Conservation (phyloP, 2,329 filamentous ascomycete species). For the Aspergillus alliaceus region DNA sequence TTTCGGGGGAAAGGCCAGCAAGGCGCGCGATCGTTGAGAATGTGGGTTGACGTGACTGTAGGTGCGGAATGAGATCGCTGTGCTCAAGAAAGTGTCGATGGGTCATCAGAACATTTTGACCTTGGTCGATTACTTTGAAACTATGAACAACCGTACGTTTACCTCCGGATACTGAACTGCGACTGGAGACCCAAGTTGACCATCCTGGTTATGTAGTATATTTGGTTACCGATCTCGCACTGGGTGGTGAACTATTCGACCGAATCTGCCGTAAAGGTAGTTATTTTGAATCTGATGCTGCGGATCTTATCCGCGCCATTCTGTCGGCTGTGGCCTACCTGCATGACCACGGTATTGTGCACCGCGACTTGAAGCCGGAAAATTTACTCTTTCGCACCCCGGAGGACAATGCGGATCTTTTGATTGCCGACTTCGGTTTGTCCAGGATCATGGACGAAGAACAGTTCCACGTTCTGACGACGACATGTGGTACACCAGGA, state of each 20-base stretch:
- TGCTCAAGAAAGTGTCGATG: slow-evolving; percentile 97
- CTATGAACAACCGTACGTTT: slow-evolving; percentile 84
- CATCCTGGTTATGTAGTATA: slow-evolving; percentile 60
- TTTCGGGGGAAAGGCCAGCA: background rate
- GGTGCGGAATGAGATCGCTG: slow-evolving; percentile 97
- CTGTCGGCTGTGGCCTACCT: slow-evolving; percentile 97
- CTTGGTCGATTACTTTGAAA: slow-evolving; percentile 98
- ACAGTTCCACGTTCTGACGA: slow-evolving; percentile 95
- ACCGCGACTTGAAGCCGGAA: slow-evolving; percentile 96
- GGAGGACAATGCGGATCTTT: slow-evolving; percentile 93
- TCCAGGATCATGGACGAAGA: slow-evolving; percentile 99
- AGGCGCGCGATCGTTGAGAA: slow-evolving; percentile 11
- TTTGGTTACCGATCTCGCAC: slow-evolving; percentile 92
- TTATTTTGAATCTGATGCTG: slow-evolving; percentile 96
- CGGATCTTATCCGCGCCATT: slow-evolving; percentile 89
- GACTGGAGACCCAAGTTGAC: slow-evolving; percentile 15
- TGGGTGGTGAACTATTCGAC: slow-evolving; percentile 96
- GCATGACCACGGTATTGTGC: slow-evolving; percentile 97
- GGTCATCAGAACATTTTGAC: slow-evolving; percentile 98
- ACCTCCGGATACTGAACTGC: background rate
- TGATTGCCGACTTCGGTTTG: slow-evolving; percentile 96
- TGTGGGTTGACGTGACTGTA: slow-evolving; percentile 36
- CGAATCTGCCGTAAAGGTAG: slow-evolving; percentile 98
- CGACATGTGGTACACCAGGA: slow-evolving; percentile 93
- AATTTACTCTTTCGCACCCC: slow-evolving; percentile 95